These are phyloP conservation scores for Zhuliangozyma parablackwelliae DNA, from an alignment of 1,139 yeast genomes.

Conservation along the genomic window DNA sequence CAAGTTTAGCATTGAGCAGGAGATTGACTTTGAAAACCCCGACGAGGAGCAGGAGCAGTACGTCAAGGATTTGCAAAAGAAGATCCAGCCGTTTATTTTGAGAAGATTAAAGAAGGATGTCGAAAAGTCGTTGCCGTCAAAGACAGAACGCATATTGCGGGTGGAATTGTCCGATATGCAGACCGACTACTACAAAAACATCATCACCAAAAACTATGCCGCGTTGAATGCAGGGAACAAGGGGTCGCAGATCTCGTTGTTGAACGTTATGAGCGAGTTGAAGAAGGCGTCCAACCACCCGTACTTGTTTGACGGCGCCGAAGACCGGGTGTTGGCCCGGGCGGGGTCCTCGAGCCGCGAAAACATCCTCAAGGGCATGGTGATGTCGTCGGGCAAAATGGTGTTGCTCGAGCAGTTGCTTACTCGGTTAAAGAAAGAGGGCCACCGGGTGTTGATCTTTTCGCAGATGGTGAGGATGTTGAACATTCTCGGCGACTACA, in stretches of 20 bases:
- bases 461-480: constrained; percentile 97
- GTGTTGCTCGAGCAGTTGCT: constrained; percentile 86
- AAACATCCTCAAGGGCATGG: constrained; percentile 78
- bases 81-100: constrained; percentile 85
- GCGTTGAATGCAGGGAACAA: constrained; percentile 87
- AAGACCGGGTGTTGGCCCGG: constrained; percentile 68
- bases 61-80: constrained; percentile 77
- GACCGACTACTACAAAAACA: constrained; percentile 91
- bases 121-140: constrained; percentile 91
- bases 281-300: constrained; percentile 98
- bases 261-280: constrained; percentile 91
- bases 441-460: constrained; percentile 91
- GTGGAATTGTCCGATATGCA: constrained; percentile 94
- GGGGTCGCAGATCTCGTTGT: constrained; percentile 73
- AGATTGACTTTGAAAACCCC: constrained; percentile 88
- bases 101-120: constrained; percentile 96
- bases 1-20: constrained; percentile 80
- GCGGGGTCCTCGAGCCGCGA: constrained; percentile 67
- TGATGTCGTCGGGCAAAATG: constrained; percentile 98
- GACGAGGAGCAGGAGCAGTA: constrained; percentile 83
- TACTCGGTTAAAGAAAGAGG: constrained; percentile 81
- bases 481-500: constrained; percentile 91
- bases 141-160: constrained; percentile 88
- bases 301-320: constrained; percentile 90
- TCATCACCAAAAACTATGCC: constrained; percentile 82